Evolutionary conservation across 2,329 filamentous ascomycete species (phyloP).

Genomic region (Ascochyta koolunga): DNA sequence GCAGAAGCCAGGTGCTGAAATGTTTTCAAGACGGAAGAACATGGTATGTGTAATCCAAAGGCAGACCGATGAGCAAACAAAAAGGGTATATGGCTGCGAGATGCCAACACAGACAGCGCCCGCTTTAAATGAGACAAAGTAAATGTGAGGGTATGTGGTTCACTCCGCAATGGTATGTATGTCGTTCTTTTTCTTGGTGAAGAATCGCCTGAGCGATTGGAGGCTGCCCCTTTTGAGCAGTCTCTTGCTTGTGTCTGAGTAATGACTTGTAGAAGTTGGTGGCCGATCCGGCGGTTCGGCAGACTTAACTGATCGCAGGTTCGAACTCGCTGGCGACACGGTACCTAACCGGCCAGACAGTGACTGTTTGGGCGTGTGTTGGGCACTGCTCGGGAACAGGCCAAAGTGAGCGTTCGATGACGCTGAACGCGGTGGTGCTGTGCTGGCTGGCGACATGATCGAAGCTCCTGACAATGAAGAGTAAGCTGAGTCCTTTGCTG

Average conservation of each 20-base stretch:
- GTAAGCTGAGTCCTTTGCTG: conserved; percentile 48
- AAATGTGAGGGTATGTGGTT: conserved; percentile 23
- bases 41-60: conserved; percentile 10
- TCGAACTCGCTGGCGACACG: conserved; percentile 31
- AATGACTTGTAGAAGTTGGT: conserved; percentile 37
- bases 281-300: conserved; percentile 33
- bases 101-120: conserved; percentile 20
- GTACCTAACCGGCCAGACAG: conserved; percentile 35
- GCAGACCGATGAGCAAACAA: conserved; percentile 13
- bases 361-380: conserved; percentile 41
- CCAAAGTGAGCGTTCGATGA: conserved; percentile 45
- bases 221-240: conserved; percentile 44
- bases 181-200: conserved; percentile 43
- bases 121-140: conserved; percentile 19
- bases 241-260: conserved; percentile 26
- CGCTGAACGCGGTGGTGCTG: conserved; percentile 34
- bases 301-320: conserved; percentile 17
- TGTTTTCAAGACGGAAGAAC: neutral
- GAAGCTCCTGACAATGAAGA: conserved; percentile 47
- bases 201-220: conserved; percentile 44
- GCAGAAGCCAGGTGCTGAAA: conserved; percentile 6
- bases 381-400: conserved; percentile 40
- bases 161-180: conserved; percentile 45
- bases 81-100: conserved; percentile 19
- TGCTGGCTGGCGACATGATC: conserved; percentile 33